These are phyloP conservation scores for Echeveria elegans DNA, from an alignment of 164 flowering plant species.

Conservation along the genomic window DNA sequence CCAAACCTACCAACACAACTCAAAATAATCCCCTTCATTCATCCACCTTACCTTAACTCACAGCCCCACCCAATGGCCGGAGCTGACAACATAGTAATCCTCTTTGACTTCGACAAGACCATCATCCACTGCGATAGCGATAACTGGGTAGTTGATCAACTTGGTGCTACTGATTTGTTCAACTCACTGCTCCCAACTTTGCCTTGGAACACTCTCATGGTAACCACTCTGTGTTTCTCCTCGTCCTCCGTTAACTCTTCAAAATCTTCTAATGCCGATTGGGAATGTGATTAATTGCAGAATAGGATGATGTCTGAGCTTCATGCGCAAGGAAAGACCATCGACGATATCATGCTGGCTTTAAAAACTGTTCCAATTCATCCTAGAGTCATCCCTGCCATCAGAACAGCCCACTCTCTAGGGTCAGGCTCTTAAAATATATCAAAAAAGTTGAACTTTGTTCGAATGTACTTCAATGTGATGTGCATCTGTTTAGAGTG, in stretches of 20 bases:
- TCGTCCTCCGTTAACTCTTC: background rate
- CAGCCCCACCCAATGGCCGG: background rate
- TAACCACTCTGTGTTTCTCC: background rate
- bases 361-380: background rate
- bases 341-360: background rate
- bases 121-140: background rate
- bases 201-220: constrained; percentile 2
- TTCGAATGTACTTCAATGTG: background rate
- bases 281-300: background rate
- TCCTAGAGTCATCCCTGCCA: background rate
- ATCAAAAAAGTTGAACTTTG: no score
- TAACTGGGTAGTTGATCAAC: background rate
- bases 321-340: background rate
- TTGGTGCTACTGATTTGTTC: background rate
- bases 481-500: background rate
- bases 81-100: background rate
- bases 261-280: background rate
- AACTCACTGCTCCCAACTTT: constrained; percentile 3
- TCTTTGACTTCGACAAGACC: background rate
- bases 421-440: background rate
- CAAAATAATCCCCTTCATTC: background rate
- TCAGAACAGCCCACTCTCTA: background rate
- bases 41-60: background rate
- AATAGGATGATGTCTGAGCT: background rate
- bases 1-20: background rate